Percentiles rank a stretch among this genome's conserved stretches.
Conservation (phyloP, 179 eudicot species). For the Drosera spatulata region DNA sequence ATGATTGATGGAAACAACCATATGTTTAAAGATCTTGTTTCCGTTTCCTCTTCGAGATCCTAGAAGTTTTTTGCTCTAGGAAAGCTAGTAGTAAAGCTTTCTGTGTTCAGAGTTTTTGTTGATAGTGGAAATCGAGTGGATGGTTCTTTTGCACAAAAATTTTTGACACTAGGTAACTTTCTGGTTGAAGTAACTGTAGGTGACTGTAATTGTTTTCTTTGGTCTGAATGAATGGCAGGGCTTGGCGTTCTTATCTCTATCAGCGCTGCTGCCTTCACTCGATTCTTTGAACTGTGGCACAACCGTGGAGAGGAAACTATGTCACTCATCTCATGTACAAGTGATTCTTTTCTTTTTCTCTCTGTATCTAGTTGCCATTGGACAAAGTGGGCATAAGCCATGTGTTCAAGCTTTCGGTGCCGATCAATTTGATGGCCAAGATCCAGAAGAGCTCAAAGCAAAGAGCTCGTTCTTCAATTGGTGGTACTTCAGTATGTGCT, state of each 20-base stretch:
- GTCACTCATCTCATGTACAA: slow-evolving; percentile 30
- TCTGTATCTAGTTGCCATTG: slow-evolving; percentile 67
- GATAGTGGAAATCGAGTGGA: no score
- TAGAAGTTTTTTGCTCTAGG: no score
- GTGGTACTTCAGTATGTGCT: slow-evolving; percentile 59
- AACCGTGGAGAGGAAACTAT: slow-evolving; percentile 3
- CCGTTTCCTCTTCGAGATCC: no score
- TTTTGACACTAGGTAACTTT: no score
- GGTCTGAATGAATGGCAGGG: slow-evolving; percentile 28
- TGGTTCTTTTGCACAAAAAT: no score
- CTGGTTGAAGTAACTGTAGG: no score
- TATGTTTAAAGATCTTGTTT: no score
- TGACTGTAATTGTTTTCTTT: background rate
- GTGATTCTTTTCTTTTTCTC: slow-evolving; percentile 47
- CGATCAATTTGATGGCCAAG: slow-evolving; percentile 71
- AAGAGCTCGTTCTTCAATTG: slow-evolving; percentile 96
- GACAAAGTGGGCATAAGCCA: slow-evolving; percentile 86
- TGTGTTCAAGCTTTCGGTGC: slow-evolving; percentile 95
- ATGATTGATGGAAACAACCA: no score
- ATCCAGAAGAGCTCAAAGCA: slow-evolving; percentile 55
- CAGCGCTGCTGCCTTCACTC: slow-evolving; percentile 35
- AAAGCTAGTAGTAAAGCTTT: no score
- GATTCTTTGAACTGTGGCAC: slow-evolving; percentile 14
- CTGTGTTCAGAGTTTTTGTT: no score
- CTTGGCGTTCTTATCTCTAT: slow-evolving; percentile 51